Evolutionary conservation across 2,329 filamentous ascomycete species (phyloP).

Genomic region (Calonectria pseudoturangicola): DNA sequence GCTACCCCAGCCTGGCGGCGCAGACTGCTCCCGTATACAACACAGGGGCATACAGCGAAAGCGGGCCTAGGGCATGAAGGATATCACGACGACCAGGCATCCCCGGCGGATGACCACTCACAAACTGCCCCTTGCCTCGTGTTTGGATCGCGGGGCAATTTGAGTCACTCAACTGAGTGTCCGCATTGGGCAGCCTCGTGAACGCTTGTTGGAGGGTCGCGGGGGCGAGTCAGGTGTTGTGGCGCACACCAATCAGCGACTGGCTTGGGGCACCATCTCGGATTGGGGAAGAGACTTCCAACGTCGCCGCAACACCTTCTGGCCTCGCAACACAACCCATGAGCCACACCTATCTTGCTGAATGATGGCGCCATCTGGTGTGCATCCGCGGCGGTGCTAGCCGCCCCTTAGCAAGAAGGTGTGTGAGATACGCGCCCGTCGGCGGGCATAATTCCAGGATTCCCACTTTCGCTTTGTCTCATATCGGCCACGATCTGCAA

Average conservation of each 20-base stretch:
- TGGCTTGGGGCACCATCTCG: conserved; percentile 49
- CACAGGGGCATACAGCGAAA: conserved; percentile 64
- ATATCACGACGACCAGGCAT: conserved; percentile 41
- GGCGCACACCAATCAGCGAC: conserved; percentile 61
- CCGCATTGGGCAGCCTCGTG: conserved; percentile 59
- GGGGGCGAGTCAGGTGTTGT: conserved; percentile 62
- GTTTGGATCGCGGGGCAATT: conserved; percentile 43
- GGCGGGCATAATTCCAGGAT: conserved; percentile 27
- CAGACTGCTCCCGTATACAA: conserved; percentile 65
- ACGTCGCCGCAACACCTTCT: conserved; percentile 39
- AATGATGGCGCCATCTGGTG: conserved; percentile 50
- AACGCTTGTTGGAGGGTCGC: conserved; percentile 54
- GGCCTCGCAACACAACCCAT: conserved; percentile 39
- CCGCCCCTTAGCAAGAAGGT: conserved; percentile 29
- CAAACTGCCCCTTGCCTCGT: conserved; percentile 45
- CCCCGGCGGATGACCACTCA: conserved; percentile 49
- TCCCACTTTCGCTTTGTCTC: conserved; percentile 29
- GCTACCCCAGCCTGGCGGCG: conserved; percentile 62
- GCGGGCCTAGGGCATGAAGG: conserved; percentile 64
- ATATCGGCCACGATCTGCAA: conserved; percentile 40
- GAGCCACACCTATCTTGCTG: conserved; percentile 38
- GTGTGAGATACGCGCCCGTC: conserved; percentile 32
- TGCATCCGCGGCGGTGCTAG: conserved; percentile 48
- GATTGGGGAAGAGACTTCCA: neutral
- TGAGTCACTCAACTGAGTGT: conserved; percentile 45